Evolutionary conservation across 2,329 filamentous ascomycete species (phyloP), one percentile per base, ranked within the genome.

Genomic region (Aspergillus carbonarius): DNA sequence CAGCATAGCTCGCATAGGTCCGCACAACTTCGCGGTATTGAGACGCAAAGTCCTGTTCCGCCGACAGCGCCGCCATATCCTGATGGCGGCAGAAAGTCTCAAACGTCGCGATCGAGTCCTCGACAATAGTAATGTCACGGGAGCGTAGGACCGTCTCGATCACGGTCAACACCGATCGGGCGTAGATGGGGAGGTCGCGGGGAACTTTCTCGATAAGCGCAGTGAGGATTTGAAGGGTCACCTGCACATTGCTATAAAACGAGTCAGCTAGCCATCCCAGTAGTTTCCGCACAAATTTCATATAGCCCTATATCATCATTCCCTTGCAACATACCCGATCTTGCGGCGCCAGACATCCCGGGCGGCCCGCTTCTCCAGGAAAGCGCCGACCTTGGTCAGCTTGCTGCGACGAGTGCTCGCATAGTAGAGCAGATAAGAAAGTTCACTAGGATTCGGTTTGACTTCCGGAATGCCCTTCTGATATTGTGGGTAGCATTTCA

Each of bases 401-500:
- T 98, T 99, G 77, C 91, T 93, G 65, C 92, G 88, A 60, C 93
- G 91, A 68, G 93, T 96, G 72, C 91, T 96, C 61, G 91, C 92
- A 81, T 99, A 98, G 83, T 96, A 98, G 55, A 98, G 86, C 64
- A 99, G 85, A 74, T 98, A 98, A 77, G 92, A 96, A 63, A 99
- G 86, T 81, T 99, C 95, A 78, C 92, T 96, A 66, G 92, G 92
- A 78, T 98, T 98, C 46, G 95, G 93, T 78, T 93, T 96, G 72
- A 96, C 92, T 70, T 96, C 92, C 73, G 93, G 89, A 62, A 91
- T 88, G 53, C 91, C 92, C 79, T 97, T 98, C 65, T 91, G 91
- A 64, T 91, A 93, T 67, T 90, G 89, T 40, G 95, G 95, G 76
- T 97, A 99, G 82, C 93, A 98, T 80, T 96, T 97, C 65, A 97